A percentile compares a stretch with the other conserved stretches of the same genome.
Conservation (phyloP, 495 filamentous ascomycete species). For the Apodospora peruviana region DNA sequence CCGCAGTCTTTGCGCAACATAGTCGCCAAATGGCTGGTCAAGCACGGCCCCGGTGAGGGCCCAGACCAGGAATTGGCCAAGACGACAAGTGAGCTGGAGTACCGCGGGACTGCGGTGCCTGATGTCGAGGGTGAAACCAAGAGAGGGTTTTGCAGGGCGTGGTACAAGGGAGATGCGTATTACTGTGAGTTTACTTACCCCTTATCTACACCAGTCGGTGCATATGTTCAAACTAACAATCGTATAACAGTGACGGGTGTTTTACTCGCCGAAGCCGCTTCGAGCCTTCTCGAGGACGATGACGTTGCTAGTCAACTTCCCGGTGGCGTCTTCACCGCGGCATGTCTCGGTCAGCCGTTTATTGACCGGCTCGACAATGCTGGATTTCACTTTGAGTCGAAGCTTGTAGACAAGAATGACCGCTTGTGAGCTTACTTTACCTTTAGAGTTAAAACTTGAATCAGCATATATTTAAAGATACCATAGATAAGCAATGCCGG, state of each 20-base stretch:
- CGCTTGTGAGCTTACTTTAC: too few species aligned
- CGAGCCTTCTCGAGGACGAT: constrained; percentile 60
- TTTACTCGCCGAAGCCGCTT: constrained; percentile 63
- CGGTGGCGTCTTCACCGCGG: constrained; percentile 63
- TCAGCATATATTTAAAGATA: too few species aligned
- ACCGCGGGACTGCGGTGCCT: constrained; percentile 58
- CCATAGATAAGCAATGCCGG: too few species aligned
- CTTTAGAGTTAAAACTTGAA: too few species aligned
- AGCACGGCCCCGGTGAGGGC: constrained; percentile 64
- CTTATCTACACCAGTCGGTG: neutral
- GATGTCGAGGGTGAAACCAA: constrained; percentile 38
- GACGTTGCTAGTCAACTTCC: constrained; percentile 55
- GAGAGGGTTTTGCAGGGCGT: constrained; percentile 51
- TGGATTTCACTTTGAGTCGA: constrained; percentile 59
- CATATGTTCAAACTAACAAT: neutral
- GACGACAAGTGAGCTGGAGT: constrained; percentile 58
- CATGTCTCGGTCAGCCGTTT: constrained; percentile 71
- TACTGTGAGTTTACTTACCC: constrained; percentile 36
- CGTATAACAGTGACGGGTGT: constrained; percentile 55
- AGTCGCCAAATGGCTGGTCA: constrained; percentile 23
- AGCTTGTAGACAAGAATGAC: constrained; percentile 14
- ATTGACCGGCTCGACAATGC: constrained; percentile 62
- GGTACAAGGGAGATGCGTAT: constrained; percentile 61
- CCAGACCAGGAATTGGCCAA: constrained; percentile 50
- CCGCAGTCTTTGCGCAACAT: constrained; percentile 33